Evolutionary conservation across 345 rosid genomes (phyloP).

Genomic region (Aquilaria malaccensis): DNA sequence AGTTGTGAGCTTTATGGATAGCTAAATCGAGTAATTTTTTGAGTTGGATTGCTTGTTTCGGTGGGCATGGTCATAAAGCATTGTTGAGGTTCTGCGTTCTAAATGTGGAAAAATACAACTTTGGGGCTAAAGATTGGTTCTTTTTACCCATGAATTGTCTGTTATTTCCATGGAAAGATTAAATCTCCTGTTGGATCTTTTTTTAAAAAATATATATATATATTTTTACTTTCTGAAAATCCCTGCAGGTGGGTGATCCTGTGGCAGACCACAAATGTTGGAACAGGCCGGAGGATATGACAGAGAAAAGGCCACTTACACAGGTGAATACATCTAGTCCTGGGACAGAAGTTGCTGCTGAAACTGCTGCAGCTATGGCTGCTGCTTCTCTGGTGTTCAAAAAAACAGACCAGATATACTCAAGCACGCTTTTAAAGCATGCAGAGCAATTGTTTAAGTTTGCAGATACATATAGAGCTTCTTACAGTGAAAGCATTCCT

Average conservation of each 20-base stretch:
- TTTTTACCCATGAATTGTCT: too few relatives aligned
- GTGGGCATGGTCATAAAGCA: too few relatives aligned
- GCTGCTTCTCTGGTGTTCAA: constrained; percentile 92
- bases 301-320: constrained; percentile 63
- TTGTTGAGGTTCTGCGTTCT: too few relatives aligned
- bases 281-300: constrained; percentile 92
- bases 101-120: too few relatives aligned
- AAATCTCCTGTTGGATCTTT: background rate
- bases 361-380: constrained; percentile 98
- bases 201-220: background rate
- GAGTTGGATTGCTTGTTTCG: too few relatives aligned
- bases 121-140: too few relatives aligned
- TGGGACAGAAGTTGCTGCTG: constrained; percentile 95
- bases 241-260: constrained; percentile 84
- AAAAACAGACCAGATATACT: constrained; percentile 45
- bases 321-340: constrained; percentile 60
- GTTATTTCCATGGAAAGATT: background rate
- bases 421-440: constrained; percentile 72
- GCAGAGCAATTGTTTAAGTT: constrained; percentile 77
- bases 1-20: too few relatives aligned
- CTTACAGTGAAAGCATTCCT: constrained; percentile 66
- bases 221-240: constrained; percentile 8
- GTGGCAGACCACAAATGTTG: constrained; percentile 69
- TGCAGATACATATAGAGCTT: constrained; percentile 58
- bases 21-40: too few relatives aligned